Percentiles rank a stretch among this genome's conserved stretches.
These are phyloP conservation scores for Ustilago sp. DNA, from an alignment of 1,284 basidiomycete species.

Conservation along the genomic window DNA sequence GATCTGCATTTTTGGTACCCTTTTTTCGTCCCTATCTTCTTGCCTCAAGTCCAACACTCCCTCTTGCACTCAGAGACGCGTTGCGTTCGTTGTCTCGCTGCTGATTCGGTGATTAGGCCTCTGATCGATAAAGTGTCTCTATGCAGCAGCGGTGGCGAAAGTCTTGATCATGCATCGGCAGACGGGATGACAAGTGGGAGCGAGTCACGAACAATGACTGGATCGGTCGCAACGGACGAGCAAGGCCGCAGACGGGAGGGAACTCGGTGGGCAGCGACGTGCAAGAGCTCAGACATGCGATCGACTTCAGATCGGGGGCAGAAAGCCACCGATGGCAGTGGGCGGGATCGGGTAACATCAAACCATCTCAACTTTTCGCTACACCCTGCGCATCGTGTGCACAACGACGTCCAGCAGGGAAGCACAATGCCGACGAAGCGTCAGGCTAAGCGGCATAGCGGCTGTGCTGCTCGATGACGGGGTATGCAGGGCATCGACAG, in stretches of 20 bases:
- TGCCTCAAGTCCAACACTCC: slow-evolving; percentile 15
- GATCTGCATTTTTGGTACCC: slow-evolving; percentile 13
- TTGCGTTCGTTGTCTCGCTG: slow-evolving; percentile 11
- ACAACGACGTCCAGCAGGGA: slow-evolving; percentile 13
- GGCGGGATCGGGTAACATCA: slow-evolving; percentile 15
- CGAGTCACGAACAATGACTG: slow-evolving; percentile 6
- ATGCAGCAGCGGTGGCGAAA: slow-evolving; percentile 12
- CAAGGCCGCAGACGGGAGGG: slow-evolving; percentile 14
- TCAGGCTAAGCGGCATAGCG: slow-evolving; percentile 22
- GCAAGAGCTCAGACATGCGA: slow-evolving; percentile 12
- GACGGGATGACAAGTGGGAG: background rate
- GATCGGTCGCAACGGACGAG: slow-evolving; percentile 31
- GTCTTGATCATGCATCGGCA: background rate
- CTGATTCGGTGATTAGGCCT: slow-evolving; percentile 17
- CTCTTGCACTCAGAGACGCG: background rate
- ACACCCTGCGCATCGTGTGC: background rate
- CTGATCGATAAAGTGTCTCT: slow-evolving; percentile 34
- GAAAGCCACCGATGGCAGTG: background rate
- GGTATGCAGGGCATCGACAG: slow-evolving; percentile 28
- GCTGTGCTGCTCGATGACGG: slow-evolving; percentile 15
- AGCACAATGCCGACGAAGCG: slow-evolving; percentile 13
- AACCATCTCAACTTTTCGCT: slow-evolving; percentile 9
- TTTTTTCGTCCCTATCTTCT: slow-evolving; percentile 5
- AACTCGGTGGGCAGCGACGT: background rate
- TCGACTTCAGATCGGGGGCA: slow-evolving; percentile 16